Evolutionary conservation across 495 filamentous ascomycete genomes (phyloP), one percentile per base, ranked within the genome.

Genomic region (Parathielavia appendiculata): DNA sequence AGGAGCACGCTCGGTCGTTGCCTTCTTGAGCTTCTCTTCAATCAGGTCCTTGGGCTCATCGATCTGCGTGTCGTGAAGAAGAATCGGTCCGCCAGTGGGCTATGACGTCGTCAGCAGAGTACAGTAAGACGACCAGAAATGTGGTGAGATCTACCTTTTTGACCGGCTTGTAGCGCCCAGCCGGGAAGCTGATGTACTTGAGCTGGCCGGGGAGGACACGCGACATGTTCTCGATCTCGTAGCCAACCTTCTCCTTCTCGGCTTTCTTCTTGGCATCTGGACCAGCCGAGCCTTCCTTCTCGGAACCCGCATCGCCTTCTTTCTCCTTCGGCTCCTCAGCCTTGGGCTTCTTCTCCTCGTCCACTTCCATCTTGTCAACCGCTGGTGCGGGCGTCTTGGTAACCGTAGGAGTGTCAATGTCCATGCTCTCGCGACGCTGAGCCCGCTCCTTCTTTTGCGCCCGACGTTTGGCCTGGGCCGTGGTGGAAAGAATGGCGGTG

Each of bases 221-320:
- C 35, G 89, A 92, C 91, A 99, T 91, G 77, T 99, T 99, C 67
- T 95, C 90, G 54, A 97, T 76, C 60, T 95, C 90, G 68, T 93
- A 97, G 49, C 95, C 93, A 47, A 95, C 83, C 80, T 95, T 96
- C 74, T 98, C 93, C 75, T 93, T 95, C 75, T 97, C 95, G 9
- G 79, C 77, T 78, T 90, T 95, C 82, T 92, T 96, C 73, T 87
- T 87, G 35, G 73, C 70, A 17, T 80, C 80, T 5, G 74, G 69
- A 12, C 73, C 50, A 12, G 72, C 62, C 9, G 77, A 73, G 5
- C 75, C 73, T 49, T 82, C 82, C 72, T 87, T 89, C 30, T 89
- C 86, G 17, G 63, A 63, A 0, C 60, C 56, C 10, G 59, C 66
- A 12, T 83, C 79, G 34, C 73, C 69, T 23, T 79, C 78, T 56